Evolutionary conservation across 1,284 basidiomycete species (phyloP), one percentile per base, ranked within the genome.

Genomic region (Cryptococcus jaspeensis): DNA sequence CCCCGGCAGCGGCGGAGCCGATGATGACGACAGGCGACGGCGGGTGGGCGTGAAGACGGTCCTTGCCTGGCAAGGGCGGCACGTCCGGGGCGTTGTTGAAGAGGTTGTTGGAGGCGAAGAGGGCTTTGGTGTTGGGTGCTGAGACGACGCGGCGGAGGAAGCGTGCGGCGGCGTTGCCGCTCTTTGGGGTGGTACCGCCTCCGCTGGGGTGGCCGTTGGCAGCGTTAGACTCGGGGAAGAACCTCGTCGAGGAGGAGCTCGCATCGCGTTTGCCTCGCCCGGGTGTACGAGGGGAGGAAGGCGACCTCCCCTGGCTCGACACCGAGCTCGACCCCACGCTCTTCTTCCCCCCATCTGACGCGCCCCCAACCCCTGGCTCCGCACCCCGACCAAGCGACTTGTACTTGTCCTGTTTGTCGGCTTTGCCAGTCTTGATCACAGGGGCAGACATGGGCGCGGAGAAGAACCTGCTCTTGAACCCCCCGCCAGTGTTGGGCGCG

Each of bases 81-180:
- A 72, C 66, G 16, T 67, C 64, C 0, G 70, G 63, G 15, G 60
- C 62, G 32, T 63, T 59, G 36, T 57, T 35, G 65, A 63, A 60
- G 35, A 60, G 44, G 25, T 53, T 63, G 35, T 54, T 64, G 25
- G 67, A 65, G 47, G 83, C 80, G 74, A 95, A 93, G 20, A 97
- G 81, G 42, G 88, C 88, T 76, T 98, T 99, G 47, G 92, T 88
- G 74, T 98, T 98, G 1, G 95, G 95, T 1, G 94, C 94, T 22
- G 92, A 96, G 1, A 94, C 92, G 44, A 98, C 95, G 40, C 95
- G 86, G 50, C 95, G 87, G 40, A 99, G 85, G 77, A 96, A 92
- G 32, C 92, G 85, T 49, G 87, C 83, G 8, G 90, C 88, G 1
- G 75, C 73, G 4, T 70, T 71, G 16, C 59, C 52, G 39, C 59